phyloP scores from a whole-genome alignment of 345 rosid species.

The Eucalyptus sp. region DNA sequence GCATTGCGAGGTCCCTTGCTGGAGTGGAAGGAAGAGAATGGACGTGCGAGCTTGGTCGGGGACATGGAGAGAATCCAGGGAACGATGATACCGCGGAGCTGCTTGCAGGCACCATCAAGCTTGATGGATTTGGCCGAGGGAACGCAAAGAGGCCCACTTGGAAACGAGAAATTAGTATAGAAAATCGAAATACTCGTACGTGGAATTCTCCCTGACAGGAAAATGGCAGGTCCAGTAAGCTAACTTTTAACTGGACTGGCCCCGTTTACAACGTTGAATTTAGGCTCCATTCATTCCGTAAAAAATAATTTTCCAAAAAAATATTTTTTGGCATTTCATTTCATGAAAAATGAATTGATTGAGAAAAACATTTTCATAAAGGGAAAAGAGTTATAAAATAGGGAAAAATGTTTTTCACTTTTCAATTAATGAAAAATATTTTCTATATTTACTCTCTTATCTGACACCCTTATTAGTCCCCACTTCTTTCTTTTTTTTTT shows the following conservation, averaged over 20 bases:
- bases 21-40: constrained; percentile 2
- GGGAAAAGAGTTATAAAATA: too few species aligned
- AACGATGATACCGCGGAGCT: not conserved
- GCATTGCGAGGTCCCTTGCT: not conserved
- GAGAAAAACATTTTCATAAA: too few species aligned
- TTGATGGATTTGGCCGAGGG: not conserved
- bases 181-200: not conserved
- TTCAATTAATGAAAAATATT: too few species aligned
- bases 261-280: not conserved
- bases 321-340: too few species aligned
- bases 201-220: not conserved
- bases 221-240: not conserved
- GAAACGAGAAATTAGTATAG: accelerated
- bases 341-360: too few species aligned
- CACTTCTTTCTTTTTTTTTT: too few species aligned
- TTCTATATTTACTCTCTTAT: too few species aligned
- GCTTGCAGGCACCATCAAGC: not conserved
- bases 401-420: too few species aligned
- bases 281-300: too few species aligned
- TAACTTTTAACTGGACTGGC: not conserved
- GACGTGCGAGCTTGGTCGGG: not conserved
- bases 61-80: not conserved
- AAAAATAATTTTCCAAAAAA: too few species aligned
- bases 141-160: not conserved
- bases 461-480: too few species aligned